phyloP scores from a whole-genome alignment of 2,329 filamentous ascomycete species.

The Fusarium dimerum region DNA sequence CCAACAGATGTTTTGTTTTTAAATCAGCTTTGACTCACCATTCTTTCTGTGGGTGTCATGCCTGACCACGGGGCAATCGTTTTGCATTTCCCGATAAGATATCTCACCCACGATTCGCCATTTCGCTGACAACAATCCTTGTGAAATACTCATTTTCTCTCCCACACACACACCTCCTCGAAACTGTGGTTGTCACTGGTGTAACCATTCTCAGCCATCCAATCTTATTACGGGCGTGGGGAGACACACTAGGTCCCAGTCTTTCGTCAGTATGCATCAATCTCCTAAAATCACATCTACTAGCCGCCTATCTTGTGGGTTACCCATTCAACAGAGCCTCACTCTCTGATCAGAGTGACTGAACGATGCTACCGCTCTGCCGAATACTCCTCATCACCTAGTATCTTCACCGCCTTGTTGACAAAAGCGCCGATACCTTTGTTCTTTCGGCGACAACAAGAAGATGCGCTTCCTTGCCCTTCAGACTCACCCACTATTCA shows the following conservation, averaged over 20 bases:
- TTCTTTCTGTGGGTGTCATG: too few species aligned
- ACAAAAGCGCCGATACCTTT: neutral
- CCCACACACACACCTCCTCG: neutral
- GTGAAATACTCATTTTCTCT: neutral
- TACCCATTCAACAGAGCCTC: neutral
- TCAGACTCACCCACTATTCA: neutral
- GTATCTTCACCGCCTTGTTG: neutral
- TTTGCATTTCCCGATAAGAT: too few species aligned
- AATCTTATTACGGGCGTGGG: neutral
- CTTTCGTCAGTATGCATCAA: too few species aligned
- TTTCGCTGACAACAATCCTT: neutral
- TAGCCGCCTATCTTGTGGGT: too few species aligned
- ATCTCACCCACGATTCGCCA: too few species aligned
- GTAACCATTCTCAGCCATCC: neutral
- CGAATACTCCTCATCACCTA: neutral
- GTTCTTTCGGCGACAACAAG: neutral
- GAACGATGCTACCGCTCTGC: neutral
- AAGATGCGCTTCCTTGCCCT: neutral
- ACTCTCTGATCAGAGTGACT: neutral
- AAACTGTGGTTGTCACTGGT: neutral
- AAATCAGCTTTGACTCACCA: too few species aligned
- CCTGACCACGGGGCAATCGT: too few species aligned
- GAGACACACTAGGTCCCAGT: neutral
- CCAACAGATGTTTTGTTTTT: too few species aligned
- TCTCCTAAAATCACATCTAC: too few species aligned